Percentiles rank a stretch among this genome's conserved stretches.
Evolutionary conservation across 768 basidiomycete genomes (phyloP).

Genomic region (Calocybe cyanea): DNA sequence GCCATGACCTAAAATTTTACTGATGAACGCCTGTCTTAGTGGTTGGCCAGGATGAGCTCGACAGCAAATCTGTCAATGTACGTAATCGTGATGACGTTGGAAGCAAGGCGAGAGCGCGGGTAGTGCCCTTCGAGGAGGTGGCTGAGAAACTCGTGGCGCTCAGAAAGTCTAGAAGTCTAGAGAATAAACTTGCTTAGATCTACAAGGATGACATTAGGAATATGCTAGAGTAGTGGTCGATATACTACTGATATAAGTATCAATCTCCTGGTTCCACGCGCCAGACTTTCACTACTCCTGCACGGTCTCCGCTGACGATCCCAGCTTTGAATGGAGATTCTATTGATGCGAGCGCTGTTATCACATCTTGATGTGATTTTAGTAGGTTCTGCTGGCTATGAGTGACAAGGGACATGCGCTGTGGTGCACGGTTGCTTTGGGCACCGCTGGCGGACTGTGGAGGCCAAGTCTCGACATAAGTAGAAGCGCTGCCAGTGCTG

Average conservation of each 20-base stretch:
- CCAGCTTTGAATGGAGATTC: slow-evolving; percentile 93
- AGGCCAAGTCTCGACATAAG: slow-evolving; percentile 65
- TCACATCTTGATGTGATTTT: slow-evolving; percentile 85
- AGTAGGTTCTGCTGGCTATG: slow-evolving; percentile 83
- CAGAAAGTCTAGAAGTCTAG: slow-evolving; percentile 47
- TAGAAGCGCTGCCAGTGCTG: slow-evolving; percentile 42
- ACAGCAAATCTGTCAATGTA: slow-evolving; percentile 85
- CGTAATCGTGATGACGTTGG: slow-evolving; percentile 94
- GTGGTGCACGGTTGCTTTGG: slow-evolving; percentile 64
- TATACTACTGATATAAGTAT: too few species aligned
- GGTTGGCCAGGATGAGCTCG: slow-evolving; percentile 91
- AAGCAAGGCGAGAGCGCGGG: slow-evolving; percentile 76
- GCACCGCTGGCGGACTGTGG: slow-evolving; percentile 35
- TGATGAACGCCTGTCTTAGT: slow-evolving; percentile 42
- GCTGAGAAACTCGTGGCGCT: slow-evolving; percentile 66
- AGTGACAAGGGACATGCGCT: slow-evolving; percentile 74
- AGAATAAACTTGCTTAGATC: slow-evolving; percentile 33
- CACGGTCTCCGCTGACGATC: slow-evolving; percentile 86
- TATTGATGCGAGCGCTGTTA: slow-evolving; percentile 81
- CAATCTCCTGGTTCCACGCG: slow-evolving; percentile 53
- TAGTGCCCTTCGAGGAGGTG: slow-evolving; percentile 68
- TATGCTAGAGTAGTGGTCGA: too few species aligned
- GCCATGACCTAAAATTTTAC: neutral
- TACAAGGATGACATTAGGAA: too few species aligned
- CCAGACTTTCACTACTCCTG: slow-evolving; percentile 91